A percentile compares a stretch with the other conserved stretches of the same genome.
These are phyloP conservation scores for Gracilaria gracilis DNA, from an alignment of 23 red algal species.

Conservation along the genomic window DNA sequence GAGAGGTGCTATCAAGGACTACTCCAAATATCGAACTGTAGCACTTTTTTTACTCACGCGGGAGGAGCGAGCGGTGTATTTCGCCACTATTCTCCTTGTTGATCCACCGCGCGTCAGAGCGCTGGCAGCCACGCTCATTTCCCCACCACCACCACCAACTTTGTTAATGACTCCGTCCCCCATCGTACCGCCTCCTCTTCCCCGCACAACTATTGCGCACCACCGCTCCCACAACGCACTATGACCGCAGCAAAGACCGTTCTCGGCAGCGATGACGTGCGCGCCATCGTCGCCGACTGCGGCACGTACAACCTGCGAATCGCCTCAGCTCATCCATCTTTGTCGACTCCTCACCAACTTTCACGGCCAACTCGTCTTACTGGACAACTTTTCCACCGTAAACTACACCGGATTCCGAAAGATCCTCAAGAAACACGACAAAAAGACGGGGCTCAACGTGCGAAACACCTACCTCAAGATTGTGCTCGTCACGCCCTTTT, in stretches of 20 bases:
- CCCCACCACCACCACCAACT: not conserved
- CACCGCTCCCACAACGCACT: not conserved
- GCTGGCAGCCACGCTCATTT: no score
- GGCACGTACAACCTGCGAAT: conserved; percentile 78
- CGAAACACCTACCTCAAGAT: conserved; percentile 82
- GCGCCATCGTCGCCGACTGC: conserved; percentile 78
- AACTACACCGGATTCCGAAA: conserved; percentile 99
- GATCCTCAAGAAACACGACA: conserved; percentile 99
- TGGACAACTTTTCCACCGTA: conserved; percentile 92
- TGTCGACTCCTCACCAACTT: conserved; percentile 77
- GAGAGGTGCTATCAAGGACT: conserved; percentile 86
- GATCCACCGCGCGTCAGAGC: no score
- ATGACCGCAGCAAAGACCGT: conserved; percentile 51
- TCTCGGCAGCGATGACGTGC: conserved; percentile 81
- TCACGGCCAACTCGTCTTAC: conserved; percentile 74
- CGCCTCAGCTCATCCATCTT: conserved; percentile 69
- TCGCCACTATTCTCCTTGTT: no score
- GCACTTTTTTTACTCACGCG: conserved; percentile 90
- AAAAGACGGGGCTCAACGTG: conserved; percentile 88
- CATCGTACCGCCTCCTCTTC: not conserved
- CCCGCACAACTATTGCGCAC: not conserved
- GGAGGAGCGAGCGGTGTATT: no score
- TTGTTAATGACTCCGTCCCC: not conserved
- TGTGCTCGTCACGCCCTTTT: conserved; percentile 82
- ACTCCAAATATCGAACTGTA: conserved; percentile 90